phyloP scores from a whole-genome alignment of 805 yeast species.

The Suhomyces sp. region DNA sequence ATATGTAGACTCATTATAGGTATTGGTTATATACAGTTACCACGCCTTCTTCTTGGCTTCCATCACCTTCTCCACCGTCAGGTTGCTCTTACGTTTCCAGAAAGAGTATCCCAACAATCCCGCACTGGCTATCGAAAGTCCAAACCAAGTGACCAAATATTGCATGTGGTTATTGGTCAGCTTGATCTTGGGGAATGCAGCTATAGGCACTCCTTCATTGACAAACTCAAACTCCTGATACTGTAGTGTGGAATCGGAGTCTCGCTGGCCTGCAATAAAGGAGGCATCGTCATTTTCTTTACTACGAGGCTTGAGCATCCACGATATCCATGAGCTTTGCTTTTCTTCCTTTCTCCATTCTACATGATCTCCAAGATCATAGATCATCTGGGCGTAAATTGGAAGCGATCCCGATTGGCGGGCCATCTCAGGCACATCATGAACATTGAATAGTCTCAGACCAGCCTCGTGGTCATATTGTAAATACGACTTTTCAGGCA shows the following conservation, averaged over 20 bases:
- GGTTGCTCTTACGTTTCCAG: conserved; percentile 27
- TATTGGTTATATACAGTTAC: neutral
- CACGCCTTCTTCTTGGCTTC: conserved; percentile 36
- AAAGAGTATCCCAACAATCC: conserved; percentile 51
- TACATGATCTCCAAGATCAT: conserved; percentile 64
- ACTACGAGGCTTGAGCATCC: neutral
- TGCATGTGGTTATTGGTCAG: conserved; percentile 88
- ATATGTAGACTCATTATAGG: too few species aligned
- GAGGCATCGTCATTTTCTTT: conserved; percentile 11
- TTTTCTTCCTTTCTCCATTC: conserved; percentile 34
- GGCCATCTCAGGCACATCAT: conserved; percentile 83
- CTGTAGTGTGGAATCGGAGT: conserved; percentile 32
- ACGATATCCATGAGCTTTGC: conserved; percentile 11
- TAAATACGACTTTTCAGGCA: conserved; percentile 58
- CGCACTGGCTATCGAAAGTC: conserved; percentile 70
- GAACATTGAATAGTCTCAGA: conserved; percentile 68
- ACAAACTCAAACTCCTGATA: conserved; percentile 53
- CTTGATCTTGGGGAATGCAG: conserved; percentile 75
- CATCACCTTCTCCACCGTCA: conserved; percentile 38
- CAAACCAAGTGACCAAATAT: conserved; percentile 94
- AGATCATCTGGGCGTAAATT: conserved; percentile 70
- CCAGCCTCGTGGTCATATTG: conserved; percentile 70
- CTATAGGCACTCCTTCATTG: conserved; percentile 87
- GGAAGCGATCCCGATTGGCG: conserved; percentile 63
- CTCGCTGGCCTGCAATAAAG: conserved; percentile 18